These are phyloP conservation scores for Malus hybrid DNA, from an alignment of 331 rosid species.

Conservation along the genomic window DNA sequence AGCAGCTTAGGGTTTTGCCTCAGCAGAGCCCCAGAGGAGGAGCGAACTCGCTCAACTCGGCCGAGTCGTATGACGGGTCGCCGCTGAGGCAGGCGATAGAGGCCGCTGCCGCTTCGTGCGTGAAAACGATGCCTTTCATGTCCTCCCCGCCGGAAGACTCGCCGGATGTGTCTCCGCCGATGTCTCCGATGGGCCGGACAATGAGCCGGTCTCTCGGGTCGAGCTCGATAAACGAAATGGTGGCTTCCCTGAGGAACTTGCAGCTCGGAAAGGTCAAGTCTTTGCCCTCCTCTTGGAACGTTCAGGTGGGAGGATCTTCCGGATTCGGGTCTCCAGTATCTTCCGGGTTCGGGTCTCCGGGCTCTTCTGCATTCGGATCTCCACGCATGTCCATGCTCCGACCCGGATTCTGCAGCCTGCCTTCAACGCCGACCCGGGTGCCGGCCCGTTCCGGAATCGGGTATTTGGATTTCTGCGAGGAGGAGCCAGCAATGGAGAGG, in stretches of 20 bases:
- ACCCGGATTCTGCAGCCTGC: slow-evolving; percentile 69
- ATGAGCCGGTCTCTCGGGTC: slow-evolving; percentile 48
- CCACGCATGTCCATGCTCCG: slow-evolving; percentile 62
- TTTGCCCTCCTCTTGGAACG: slow-evolving; percentile 42
- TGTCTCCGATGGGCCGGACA: slow-evolving; percentile 53
- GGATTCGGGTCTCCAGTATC: slow-evolving; percentile 44
- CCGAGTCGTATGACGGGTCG: slow-evolving; percentile 72
- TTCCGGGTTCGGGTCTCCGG: slow-evolving; percentile 66
- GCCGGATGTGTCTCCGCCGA: slow-evolving; percentile 57
- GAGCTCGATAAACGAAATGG: slow-evolving; percentile 48
- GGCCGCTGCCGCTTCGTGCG: slow-evolving; percentile 9
- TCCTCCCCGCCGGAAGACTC: slow-evolving; percentile 43
- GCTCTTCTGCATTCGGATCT: slow-evolving; percentile 65
- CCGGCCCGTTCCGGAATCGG: slow-evolving; percentile 32
- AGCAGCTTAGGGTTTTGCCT: slow-evolving; percentile 72
- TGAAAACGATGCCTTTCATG: slow-evolving; percentile 32
- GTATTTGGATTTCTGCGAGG: slow-evolving; percentile 53
- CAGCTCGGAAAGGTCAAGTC: slow-evolving; percentile 64
- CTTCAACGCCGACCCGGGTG: slow-evolving; percentile 52
- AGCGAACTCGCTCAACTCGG: slow-evolving; percentile 24
- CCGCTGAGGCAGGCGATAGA: slow-evolving; percentile 49
- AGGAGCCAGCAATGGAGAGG: slow-evolving; percentile 40
- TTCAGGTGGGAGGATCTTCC: slow-evolving; percentile 45
- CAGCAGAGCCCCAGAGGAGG: slow-evolving; percentile 60
- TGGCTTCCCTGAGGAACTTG: slow-evolving; percentile 49